Evolutionary conservation across 2,329 filamentous ascomycete genomes (phyloP).

Genomic region (Rachicladosporium sp.): DNA sequence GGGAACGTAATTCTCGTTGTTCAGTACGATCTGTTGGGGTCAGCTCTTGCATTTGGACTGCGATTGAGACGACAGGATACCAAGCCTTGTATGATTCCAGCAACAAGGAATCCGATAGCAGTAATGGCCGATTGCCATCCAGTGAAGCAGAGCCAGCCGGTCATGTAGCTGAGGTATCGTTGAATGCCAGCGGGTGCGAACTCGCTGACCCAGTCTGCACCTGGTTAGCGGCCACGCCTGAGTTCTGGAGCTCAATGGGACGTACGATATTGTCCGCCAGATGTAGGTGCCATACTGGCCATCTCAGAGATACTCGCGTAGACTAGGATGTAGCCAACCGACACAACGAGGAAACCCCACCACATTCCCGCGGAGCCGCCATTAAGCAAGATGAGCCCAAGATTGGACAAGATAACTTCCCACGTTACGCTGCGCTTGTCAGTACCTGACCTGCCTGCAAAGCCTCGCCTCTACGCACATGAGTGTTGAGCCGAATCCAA

Average conservation of each 20-base stretch:
- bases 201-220: constrained; percentile 12
- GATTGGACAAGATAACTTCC: constrained; percentile 14
- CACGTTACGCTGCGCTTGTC: constrained; percentile 9
- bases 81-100: constrained; percentile 15
- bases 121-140: constrained; percentile 9
- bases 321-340: constrained; percentile 17
- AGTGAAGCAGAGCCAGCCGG: constrained; percentile 9
- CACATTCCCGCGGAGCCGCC: constrained; percentile 21
- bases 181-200: constrained; percentile 8
- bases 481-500: constrained; percentile 19
- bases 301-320: constrained; percentile 20
- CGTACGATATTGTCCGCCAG: constrained; percentile 17
- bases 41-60: neutral
- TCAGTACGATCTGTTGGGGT: constrained; percentile 7
- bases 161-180: constrained; percentile 9
- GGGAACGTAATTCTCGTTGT: constrained; percentile 8
- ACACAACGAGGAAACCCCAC: constrained; percentile 19
- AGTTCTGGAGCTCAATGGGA: too few species aligned
- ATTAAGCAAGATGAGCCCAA: constrained; percentile 14
- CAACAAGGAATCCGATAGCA: constrained; percentile 16
- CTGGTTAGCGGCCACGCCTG: too few species aligned
- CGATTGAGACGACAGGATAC: neutral
- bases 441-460: too few species aligned
- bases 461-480: constrained; percentile 6
- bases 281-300: constrained; percentile 24